Conservation (phyloP, 257 asterid species). For the Solanum pimpinellifolium region DNA sequence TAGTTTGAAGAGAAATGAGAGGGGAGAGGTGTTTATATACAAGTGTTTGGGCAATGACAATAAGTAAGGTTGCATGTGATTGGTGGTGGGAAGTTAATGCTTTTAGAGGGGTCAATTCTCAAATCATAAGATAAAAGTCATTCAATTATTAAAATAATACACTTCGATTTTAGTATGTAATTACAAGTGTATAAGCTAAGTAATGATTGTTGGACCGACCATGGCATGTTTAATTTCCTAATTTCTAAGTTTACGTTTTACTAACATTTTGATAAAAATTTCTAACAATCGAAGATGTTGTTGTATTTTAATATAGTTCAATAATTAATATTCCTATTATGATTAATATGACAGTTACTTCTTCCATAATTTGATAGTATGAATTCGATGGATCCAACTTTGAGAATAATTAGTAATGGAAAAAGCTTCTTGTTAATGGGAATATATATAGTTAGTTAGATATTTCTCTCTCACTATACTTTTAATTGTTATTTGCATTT, state of each 20-base stretch:
- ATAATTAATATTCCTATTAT: neutral
- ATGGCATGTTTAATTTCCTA: neutral
- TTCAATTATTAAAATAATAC: neutral
- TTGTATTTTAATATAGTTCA: neutral
- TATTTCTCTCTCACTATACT: rapidly evolving
- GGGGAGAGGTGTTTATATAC: neutral
- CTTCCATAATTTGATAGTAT: neutral
- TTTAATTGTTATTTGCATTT: too few relatives aligned
- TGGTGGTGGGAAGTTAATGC: constrained; percentile 26
- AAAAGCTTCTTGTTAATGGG: neutral
- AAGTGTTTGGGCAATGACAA: constrained; percentile 3
- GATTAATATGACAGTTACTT: neutral
- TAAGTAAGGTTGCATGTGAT: constrained; percentile 28
- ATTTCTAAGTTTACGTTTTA: neutral
- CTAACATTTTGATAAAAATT: neutral
- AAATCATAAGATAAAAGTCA: constrained; percentile 18
- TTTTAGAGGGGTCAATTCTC: constrained; percentile 13
- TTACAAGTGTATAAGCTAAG: neutral
- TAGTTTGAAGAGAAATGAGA: neutral
- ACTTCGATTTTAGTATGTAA: neutral
- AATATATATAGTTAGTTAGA: neutral
- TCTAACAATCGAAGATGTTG: neutral
- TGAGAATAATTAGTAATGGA: neutral
- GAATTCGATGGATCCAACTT: neutral
- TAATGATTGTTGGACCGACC: neutral